Percentiles rank a stretch among this genome's conserved stretches.
These are phyloP conservation scores for Curvularia sp. DNA, from an alignment of 2,329 filamentous ascomycete species.

Conservation along the genomic window DNA sequence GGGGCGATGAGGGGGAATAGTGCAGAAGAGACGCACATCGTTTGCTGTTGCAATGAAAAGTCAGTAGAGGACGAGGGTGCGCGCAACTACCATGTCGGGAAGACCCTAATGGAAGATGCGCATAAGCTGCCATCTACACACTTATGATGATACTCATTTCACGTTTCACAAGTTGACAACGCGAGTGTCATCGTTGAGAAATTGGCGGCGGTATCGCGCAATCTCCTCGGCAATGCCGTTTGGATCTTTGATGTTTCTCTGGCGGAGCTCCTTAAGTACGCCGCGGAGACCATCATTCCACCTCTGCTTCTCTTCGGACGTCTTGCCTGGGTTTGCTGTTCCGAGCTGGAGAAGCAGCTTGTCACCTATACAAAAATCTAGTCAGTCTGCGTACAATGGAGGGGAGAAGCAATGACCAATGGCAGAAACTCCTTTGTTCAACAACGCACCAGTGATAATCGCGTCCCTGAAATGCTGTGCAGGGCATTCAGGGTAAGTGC, in stretches of 20 bases:
- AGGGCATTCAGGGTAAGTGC: conserved; percentile 76
- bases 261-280: conserved; percentile 49
- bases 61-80: conserved; percentile 12
- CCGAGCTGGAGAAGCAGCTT: conserved; percentile 76
- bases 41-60: conserved; percentile 8
- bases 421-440: conserved; percentile 23
- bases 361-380: conserved; percentile 63
- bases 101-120: not conserved
- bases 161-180: conserved; percentile 47
- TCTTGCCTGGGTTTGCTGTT: conserved; percentile 66
- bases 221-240: conserved; percentile 51
- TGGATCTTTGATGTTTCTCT: conserved; percentile 47
- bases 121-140: conserved; percentile 7
- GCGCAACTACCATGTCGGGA: conserved; percentile 7
- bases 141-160: not conserved
- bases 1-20: not conserved
- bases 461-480: conserved; percentile 82
- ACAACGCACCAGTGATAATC: conserved; percentile 74
- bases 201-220: conserved; percentile 49
- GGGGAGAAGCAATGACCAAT: conserved; percentile 36
- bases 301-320: conserved; percentile 64
- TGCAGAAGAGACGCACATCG: conserved; percentile 11
- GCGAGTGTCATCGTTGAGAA: conserved; percentile 50
- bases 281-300: conserved; percentile 50
- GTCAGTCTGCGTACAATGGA: conserved; percentile 50